These are phyloP conservation scores for Fusarium coffeatum DNA, from an alignment of 2,329 filamentous ascomycete genomes.

Conservation along the genomic window DNA sequence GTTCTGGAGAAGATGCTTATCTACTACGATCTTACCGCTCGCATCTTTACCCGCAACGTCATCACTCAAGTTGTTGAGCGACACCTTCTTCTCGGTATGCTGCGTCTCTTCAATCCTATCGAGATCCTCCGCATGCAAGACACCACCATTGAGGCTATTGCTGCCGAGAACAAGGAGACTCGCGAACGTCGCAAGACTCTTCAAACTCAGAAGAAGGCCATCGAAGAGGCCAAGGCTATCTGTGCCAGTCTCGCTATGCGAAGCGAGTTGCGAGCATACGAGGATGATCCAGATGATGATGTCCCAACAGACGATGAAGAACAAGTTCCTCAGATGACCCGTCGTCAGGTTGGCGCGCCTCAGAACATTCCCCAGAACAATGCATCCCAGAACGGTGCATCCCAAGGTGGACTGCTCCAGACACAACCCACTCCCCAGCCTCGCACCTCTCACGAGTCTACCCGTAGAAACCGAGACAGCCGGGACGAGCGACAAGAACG, in stretches of 20 bases:
- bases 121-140: constrained; percentile 61
- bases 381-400: constrained; percentile 24
- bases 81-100: constrained; percentile 63
- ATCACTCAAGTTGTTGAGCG: constrained; percentile 65
- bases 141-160: constrained; percentile 60
- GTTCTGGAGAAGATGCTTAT: constrained; percentile 68
- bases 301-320: constrained; percentile 49
- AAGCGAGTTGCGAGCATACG: constrained; percentile 59
- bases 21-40: constrained; percentile 65
- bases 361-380: constrained; percentile 34
- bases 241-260: constrained; percentile 64
- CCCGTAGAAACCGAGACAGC: constrained; percentile 40
- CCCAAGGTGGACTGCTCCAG: constrained; percentile 33
- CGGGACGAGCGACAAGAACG: constrained; percentile 42
- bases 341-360: constrained; percentile 36
- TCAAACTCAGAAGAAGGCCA: constrained; percentile 61
- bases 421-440: constrained; percentile 25
- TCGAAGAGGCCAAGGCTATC: constrained; percentile 62
- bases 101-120: constrained; percentile 64
- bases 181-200: constrained; percentile 61
- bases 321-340: constrained; percentile 18
- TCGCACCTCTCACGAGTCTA: constrained; percentile 37
- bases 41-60: constrained; percentile 64
- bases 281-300: constrained; percentile 53
- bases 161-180: constrained; percentile 65